Conservation (phyloP, 345 rosid species). For the Populus alba region DNA sequence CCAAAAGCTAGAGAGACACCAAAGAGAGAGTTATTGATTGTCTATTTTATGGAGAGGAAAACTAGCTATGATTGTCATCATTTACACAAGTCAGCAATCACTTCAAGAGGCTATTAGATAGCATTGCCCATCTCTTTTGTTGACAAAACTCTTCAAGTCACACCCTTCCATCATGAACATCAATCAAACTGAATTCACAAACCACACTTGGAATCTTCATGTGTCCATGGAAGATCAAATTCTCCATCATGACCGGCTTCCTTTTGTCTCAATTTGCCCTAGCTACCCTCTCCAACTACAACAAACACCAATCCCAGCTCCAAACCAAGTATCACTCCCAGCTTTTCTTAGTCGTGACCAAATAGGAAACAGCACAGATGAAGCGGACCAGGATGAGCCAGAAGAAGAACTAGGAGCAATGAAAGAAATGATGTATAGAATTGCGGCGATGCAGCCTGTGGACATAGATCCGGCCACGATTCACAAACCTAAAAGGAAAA, state of each 20-base stretch:
- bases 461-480: slow-evolving; percentile 84
- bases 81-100: slow-evolving; percentile 10
- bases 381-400: slow-evolving; percentile 52
- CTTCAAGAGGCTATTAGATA: slow-evolving; percentile 9
- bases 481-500: slow-evolving; percentile 75
- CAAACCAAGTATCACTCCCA: slow-evolving; percentile 14
- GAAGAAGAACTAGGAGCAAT: slow-evolving; percentile 80
- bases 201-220: slow-evolving; percentile 45
- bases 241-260: slow-evolving; percentile 11
- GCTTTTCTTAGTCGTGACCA: slow-evolving; percentile 16
- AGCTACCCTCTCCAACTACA: slow-evolving; percentile 33
- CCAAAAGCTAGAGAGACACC: not conserved
- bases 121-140: not conserved
- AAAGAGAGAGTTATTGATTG: slow-evolving; percentile 31
- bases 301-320: not conserved
- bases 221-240: slow-evolving; percentile 48
- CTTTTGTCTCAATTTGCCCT: slow-evolving; percentile 32
- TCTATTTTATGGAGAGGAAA: slow-evolving; percentile 10
- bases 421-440: slow-evolving; percentile 98
- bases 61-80: not conserved
- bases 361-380: slow-evolving; percentile 12
- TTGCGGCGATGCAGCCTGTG: slow-evolving; percentile 92
- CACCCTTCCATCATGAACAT: slow-evolving; percentile 45
- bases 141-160: not conserved
- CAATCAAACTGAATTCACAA: slow-evolving; percentile 48